Base-by-base conservation (phyloP, 2,329 filamentous ascomycete species). In the Verticillium albo-atrum region DNA sequence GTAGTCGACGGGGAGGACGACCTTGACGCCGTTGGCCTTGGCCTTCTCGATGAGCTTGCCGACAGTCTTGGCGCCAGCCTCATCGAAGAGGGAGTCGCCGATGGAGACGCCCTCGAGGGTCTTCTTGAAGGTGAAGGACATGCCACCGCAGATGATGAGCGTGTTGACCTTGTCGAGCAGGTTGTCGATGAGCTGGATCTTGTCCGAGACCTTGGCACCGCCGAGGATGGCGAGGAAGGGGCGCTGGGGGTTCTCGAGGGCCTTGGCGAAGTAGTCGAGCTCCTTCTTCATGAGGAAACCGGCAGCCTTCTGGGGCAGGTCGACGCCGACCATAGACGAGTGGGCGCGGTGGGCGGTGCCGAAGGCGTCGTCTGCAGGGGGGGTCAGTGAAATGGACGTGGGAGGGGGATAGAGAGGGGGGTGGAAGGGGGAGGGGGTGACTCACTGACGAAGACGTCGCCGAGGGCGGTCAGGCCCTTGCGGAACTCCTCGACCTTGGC, bases 61-160 rank as follows among this genome's bases (percentile, higher is more conserved):
- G 61, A 98, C 94, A 50, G 91, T 97, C 87, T 97, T 92, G 82
- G 89, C 85, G 68, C 95, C 95, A 57, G 89, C 89, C 82, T 97
- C 91, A 70, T 99, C 95, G 74, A 96, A 99, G 70, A 99, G 85
- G 57, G 83, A 95, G 81, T 88, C 88, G 63, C 95, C 95, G 67
- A 99, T 99, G 77, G 88, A 85, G 71, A 98, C 88, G 74, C 85
- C 83, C 79, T 97, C 86, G 60, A 98, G 85, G n/a, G 92, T 94
- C 87, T 99, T 99, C 86, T 98, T 98, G 87, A 99, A 99, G 70
- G 95, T 99, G 82, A 98, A 99, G 64, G 95, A 93, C 95, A 99
- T 99, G 70, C 83, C 95, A 74, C 95, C 95, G 76, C 94, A 97
- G 79, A 99, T 89, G 78, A 99, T 90, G 67, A 99, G 86, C 76